phyloP scores from a whole-genome alignment of 495 filamentous ascomycete species.

The Poronia punctata region DNA sequence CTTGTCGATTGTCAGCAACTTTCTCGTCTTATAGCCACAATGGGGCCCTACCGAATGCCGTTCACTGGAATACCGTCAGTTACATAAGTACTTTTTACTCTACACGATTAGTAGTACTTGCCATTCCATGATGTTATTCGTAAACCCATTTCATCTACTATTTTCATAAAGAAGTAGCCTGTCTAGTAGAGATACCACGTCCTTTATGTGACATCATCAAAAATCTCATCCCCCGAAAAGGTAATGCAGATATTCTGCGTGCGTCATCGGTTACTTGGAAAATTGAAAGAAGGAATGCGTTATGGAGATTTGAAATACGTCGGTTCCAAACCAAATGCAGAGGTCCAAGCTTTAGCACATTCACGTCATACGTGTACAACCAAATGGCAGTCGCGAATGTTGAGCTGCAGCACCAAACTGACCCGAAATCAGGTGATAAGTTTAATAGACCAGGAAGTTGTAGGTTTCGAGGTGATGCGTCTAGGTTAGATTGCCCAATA shows the following conservation, averaged over 20 bases:
- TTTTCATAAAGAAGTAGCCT: neutral
- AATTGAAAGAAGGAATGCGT: no score
- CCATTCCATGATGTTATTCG: conserved; percentile 33
- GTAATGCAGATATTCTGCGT: no score
- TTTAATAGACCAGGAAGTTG: no score
- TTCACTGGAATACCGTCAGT: conserved; percentile 57
- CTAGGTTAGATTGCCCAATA: neutral
- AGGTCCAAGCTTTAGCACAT: neutral
- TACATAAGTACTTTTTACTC: conserved; percentile 1
- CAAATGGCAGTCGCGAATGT: conserved; percentile 16
- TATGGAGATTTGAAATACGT: no score
- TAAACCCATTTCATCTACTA: conserved; percentile 17
- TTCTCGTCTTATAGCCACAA: neutral
- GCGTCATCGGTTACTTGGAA: no score
- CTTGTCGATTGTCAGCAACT: conserved; percentile 31
- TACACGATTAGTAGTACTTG: conserved; percentile 5
- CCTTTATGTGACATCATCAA: conserved; percentile 1
- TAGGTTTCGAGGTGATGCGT: neutral
- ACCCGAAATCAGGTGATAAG: conserved; percentile 28
- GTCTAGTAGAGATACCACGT: conserved; percentile 2
- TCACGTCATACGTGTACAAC: neutral
- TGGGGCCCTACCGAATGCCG: conserved; percentile 66
- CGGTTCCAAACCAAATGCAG: neutral
- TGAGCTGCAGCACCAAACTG: conserved; percentile 18
- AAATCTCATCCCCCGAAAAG: conserved; percentile 4